Conservation (phyloP, 108 stramenopile genomes). For the Tribonema minus region DNA sequence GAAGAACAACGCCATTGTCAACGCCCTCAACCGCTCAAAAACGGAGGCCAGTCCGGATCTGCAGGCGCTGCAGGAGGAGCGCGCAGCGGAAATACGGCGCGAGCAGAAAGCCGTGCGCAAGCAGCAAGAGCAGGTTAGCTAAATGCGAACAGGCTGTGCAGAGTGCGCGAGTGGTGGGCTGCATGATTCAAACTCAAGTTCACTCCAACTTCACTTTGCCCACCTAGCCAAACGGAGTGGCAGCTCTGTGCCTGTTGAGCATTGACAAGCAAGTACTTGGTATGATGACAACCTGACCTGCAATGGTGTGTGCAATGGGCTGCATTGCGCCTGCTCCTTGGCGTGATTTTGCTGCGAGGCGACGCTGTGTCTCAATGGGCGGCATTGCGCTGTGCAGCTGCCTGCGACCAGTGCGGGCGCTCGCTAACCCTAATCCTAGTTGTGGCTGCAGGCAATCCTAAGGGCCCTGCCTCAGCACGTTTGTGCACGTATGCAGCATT, state of each 20-base stretch:
- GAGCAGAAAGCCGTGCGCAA: conserved; percentile 37
- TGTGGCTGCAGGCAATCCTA: too few relatives aligned
- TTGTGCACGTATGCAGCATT: too few relatives aligned
- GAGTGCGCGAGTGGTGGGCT: conserved; percentile 17
- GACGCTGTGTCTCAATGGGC: too few relatives aligned
- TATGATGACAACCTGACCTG: background rate
- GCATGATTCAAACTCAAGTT: background rate
- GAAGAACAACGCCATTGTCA: conserved; percentile 59
- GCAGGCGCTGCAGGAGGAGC: conserved; percentile 34
- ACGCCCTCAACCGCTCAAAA: conserved; percentile 56
- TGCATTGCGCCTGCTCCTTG: too few relatives aligned
- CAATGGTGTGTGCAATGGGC: background rate
- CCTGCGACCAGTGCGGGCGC: too few relatives aligned
- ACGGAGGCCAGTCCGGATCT: conserved; percentile 56
- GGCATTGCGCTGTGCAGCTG: too few relatives aligned
- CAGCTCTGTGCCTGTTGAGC: too few relatives aligned
- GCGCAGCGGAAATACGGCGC: conserved; percentile 29
- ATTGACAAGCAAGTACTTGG: too few relatives aligned
- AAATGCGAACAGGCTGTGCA: background rate
- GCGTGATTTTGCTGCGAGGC: too few relatives aligned
- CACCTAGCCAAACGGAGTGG: background rate
- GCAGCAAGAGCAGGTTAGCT: conserved; percentile 17
- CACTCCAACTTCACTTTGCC: background rate
- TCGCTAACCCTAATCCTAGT: too few relatives aligned
- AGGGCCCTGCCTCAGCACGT: too few relatives aligned